A percentile compares a stretch with the other conserved stretches of the same genome.
These are phyloP conservation scores for Coemansia sp. DNA, from an alignment of 192 early-diverging fungal genomes.

Conservation along the genomic window DNA sequence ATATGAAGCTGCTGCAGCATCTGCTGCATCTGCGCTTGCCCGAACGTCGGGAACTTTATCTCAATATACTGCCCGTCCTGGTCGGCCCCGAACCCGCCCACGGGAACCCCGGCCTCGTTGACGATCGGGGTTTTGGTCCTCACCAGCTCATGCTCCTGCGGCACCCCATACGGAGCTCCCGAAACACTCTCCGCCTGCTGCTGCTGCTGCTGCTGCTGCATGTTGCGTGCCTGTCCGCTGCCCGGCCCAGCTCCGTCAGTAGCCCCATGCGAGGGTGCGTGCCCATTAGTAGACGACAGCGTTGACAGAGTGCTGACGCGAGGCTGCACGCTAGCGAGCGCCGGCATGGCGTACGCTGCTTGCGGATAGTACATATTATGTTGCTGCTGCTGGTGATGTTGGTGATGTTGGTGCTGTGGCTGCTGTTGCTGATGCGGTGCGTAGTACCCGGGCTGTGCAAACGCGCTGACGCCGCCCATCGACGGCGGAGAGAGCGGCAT, in stretches of 20 bases:
- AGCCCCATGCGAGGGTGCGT: conserved; percentile 1
- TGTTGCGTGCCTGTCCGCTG: not conserved
- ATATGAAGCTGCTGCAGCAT: conserved; percentile 54
- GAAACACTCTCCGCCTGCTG: conserved; percentile 2
- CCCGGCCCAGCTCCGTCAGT: not conserved
- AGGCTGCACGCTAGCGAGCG: conserved; percentile 19
- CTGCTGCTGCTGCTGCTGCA: not conserved
- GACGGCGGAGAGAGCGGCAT: conserved; percentile 32
- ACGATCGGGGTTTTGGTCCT: conserved; percentile 29
- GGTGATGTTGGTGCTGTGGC: conserved; percentile 5
- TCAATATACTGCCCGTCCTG: conserved; percentile 53
- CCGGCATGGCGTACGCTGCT: conserved; percentile 32
- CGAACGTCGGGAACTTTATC: conserved; percentile 54
- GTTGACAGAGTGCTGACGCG: conserved; percentile 23
- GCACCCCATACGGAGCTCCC: not conserved
- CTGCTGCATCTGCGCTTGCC: conserved; percentile 50
- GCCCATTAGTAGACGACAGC: not conserved
- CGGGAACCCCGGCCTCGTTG: conserved; percentile 26
- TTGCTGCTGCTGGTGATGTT: conserved; percentile 21
- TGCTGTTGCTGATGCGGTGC: conserved; percentile 5
- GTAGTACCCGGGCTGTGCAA: conserved; percentile 40
- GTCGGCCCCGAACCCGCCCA: conserved; percentile 45
- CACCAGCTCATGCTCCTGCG: not conserved
- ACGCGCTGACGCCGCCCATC: conserved; percentile 34
- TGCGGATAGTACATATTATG: conserved; percentile 37